Evolutionary conservation across 2,329 filamentous ascomycete species (phyloP).

Genomic region (Catunica adiposa): DNA sequence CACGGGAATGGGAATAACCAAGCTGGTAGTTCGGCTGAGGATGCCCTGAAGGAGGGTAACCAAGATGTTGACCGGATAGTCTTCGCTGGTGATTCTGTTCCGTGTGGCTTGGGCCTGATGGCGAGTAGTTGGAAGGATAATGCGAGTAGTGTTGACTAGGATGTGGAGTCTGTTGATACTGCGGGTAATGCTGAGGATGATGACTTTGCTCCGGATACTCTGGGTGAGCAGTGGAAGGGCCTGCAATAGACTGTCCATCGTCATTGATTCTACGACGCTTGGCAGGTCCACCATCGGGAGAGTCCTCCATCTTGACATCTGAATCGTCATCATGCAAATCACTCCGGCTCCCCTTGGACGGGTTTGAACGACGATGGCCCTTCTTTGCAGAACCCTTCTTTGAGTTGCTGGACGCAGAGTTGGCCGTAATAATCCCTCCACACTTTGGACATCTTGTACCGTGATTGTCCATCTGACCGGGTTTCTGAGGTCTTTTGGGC

Average conservation of each 20-base stretch:
- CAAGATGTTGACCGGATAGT: too few relatives aligned
- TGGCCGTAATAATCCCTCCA: conserved; percentile 30
- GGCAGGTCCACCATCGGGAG: neutral
- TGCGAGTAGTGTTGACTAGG: too few relatives aligned
- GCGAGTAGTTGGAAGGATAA: too few relatives aligned
- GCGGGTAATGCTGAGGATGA: neutral
- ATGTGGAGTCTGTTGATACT: too few relatives aligned
- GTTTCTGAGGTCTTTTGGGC: conserved; percentile 48
- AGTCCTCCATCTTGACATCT: neutral
- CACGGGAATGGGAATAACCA: too few relatives aligned
- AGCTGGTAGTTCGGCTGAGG: too few relatives aligned
- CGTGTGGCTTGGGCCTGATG: too few relatives aligned
- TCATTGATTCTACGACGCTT: neutral
- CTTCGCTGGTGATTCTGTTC: too few relatives aligned
- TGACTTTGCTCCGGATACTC: neutral
- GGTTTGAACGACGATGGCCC: neutral
- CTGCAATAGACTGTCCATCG: neutral
- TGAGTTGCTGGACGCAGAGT: neutral
- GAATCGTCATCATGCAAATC: neutral
- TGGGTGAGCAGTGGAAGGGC: neutral
- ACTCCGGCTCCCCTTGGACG: neutral
- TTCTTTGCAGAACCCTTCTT: neutral
- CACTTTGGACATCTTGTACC: conserved; percentile 52
- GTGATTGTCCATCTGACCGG: conserved; percentile 25
- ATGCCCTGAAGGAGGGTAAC: too few relatives aligned